Percentiles rank a stretch among this genome's conserved stretches.
Evolutionary conservation across 73 alveolate genomes (phyloP).

Genomic region (Strombidium stylifer): DNA sequence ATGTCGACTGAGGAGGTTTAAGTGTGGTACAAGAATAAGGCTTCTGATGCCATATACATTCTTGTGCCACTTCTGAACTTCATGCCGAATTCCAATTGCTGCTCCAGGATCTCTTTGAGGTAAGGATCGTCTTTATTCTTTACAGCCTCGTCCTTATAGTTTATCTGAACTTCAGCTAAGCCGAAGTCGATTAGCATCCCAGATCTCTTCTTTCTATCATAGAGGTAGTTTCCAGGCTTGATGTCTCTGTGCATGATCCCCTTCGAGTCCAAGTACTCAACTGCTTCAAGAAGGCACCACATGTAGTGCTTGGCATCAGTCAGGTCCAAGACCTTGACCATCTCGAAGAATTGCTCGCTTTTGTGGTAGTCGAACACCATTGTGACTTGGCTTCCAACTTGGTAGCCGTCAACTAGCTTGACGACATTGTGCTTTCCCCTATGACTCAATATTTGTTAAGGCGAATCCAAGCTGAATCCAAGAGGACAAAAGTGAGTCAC

Average conservation of each 20-base stretch:
- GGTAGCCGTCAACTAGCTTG: conserved; percentile 50
- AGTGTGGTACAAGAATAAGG: conserved; percentile 72
- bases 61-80: conserved; percentile 91
- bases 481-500: not conserved
- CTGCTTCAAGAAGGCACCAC: conserved; percentile 75
- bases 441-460: too few relatives aligned
- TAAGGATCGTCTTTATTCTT: conserved; percentile 80
- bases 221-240: conserved; percentile 93
- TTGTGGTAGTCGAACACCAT: conserved; percentile 54
- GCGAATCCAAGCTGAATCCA: too few relatives aligned
- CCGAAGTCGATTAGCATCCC: conserved; percentile 95
- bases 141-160: conserved; percentile 64
- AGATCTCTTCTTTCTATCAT: conserved; percentile 77
- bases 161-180: conserved; percentile 61
- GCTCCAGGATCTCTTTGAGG: conserved; percentile 74
- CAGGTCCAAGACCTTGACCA: conserved; percentile 55
- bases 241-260: conserved; percentile 96
- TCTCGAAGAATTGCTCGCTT: conserved; percentile 59
- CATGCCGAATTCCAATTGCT: conserved; percentile 66
- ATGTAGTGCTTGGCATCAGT: conserved; percentile 69
- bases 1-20: conserved; percentile 89
- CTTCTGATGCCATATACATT: conserved; percentile 94
- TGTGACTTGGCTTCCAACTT: conserved; percentile 55
- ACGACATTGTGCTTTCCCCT: conserved; percentile 50
- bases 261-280: conserved; percentile 65